Evolutionary conservation across 179 eudicot genomes (phyloP), one percentile per base, ranked within the genome.

Genomic region (Carnegiea gigantea): DNA sequence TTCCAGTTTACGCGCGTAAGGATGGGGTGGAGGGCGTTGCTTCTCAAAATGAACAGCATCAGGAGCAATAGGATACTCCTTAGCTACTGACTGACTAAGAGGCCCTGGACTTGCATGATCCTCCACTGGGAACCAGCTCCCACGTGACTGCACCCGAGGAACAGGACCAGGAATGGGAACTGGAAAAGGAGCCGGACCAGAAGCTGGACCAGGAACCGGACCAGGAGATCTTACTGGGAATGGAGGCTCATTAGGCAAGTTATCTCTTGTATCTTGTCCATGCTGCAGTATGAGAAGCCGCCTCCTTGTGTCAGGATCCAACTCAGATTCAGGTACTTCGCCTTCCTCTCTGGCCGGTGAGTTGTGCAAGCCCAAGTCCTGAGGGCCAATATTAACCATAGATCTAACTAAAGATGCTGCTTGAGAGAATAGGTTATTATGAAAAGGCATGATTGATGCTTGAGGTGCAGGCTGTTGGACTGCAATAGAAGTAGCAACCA

Each of bases 261-360:
- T 84, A 54, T 93, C 95, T 86, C 93, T 89, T 46, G 82, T 75
- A 84, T 95, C 99, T 83, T 87, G 94, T 53, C 98, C 99, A 86
- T 97, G 99, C 83, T 96, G 98, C 85, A 96, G 88, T 83, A 96
- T 96, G 73, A 96, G 99, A 60, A 96, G 96, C 85, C 99, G 84
- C 83, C 99, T 85, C 89, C 99, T 90, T 49, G 99, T 96, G 85
- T 96, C 99, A 46, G 99, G 98, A 90, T 96, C 99, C 70, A 96
- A 81, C 85, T 96, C 99, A 81, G 95, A 91, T 86, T 94, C 99
- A 60, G 97, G 97, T 59, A 96, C 99, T 85, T 96, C 99, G 23
- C 99, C 99, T 80, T 96, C 99, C 88, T 96, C 99, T 80, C 93
- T 89, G 64, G 99, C 97, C 79, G 98, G 96, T 72, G 99, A 94